A percentile compares a stretch with the other conserved stretches of the same genome.
Evolutionary conservation across 129 eudicot species (phyloP).

Genomic region (Pseudognaphalium luteoalbum): DNA sequence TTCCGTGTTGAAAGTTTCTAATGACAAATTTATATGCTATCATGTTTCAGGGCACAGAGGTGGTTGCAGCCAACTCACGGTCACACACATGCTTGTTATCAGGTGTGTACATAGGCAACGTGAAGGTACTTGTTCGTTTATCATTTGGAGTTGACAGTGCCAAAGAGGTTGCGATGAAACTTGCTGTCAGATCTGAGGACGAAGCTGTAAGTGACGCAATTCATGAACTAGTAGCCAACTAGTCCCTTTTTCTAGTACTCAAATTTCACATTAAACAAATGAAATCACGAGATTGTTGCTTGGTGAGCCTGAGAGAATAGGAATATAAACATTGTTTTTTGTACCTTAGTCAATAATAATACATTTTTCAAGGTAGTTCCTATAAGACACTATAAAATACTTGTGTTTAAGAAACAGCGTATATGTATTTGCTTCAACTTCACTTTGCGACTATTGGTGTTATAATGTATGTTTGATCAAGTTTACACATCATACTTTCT

Average conservation of each 20-base stretch:
- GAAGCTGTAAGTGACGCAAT: slow-evolving; percentile 75
- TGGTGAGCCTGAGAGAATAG: slow-evolving; percentile 9
- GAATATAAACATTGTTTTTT: slow-evolving; percentile 22
- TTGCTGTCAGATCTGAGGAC: slow-evolving; percentile 91
- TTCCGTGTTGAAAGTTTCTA: neutral
- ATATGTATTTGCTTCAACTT: neutral
- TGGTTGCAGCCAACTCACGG: slow-evolving; percentile 74
- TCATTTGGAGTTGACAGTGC: slow-evolving; percentile 74
- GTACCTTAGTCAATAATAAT: slow-evolving; percentile 27
- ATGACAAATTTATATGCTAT: neutral
- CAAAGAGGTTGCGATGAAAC: slow-evolving; percentile 91
- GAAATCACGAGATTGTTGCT: slow-evolving; percentile 1
- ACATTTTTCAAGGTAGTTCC: slow-evolving; percentile 24
- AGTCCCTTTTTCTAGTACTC: slow-evolving; percentile 13
- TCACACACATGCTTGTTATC: slow-evolving; percentile 87
- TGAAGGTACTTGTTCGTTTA: slow-evolving; percentile 78
- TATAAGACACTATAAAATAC: neutral
- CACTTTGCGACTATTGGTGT: neutral
- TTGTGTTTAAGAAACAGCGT: neutral
- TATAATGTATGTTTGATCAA: slow-evolving; percentile 2
- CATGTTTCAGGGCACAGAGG: slow-evolving; percentile 72
- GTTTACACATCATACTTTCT: neutral
- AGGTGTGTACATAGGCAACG: slow-evolving; percentile 81
- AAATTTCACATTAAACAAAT: neutral
- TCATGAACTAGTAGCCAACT: slow-evolving; percentile 86